A percentile compares a stretch with the other conserved stretches of the same genome.
Evolutionary conservation across 331 rosid species (phyloP).

Genomic region (Cydonia oblonga): DNA sequence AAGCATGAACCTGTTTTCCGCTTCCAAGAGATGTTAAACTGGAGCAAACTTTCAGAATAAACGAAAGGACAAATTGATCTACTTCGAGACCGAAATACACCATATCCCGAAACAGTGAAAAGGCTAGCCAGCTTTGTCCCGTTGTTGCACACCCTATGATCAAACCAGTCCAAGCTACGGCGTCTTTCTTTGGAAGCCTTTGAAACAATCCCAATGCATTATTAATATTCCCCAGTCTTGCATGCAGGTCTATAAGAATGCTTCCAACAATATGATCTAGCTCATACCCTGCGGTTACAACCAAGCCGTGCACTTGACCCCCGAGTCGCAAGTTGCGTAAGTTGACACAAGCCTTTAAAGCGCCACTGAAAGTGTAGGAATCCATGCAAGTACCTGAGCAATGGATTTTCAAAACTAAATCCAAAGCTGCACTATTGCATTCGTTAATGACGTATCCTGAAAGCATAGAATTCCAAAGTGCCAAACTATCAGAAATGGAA

Average conservation of each 20-base stretch:
- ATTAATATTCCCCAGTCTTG: constrained; percentile 40
- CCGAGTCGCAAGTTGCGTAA: constrained; percentile 36
- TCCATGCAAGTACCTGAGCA: constrained; percentile 41
- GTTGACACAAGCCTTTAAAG: constrained; percentile 57
- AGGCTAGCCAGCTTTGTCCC: constrained; percentile 40
- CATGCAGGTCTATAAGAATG: constrained; percentile 53
- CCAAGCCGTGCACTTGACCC: constrained; percentile 69
- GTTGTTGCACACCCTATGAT: constrained; percentile 58
- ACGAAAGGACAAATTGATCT: constrained; percentile 66
- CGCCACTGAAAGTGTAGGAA: constrained; percentile 56
- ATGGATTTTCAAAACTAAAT: constrained; percentile 38
- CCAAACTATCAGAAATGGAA: constrained; percentile 36
- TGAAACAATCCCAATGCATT: constrained; percentile 47
- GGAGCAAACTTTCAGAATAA: constrained; percentile 54
- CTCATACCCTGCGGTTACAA: constrained; percentile 47
- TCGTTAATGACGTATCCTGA: constrained; percentile 53
- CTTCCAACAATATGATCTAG: constrained; percentile 64
- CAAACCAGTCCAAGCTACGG: constrained; percentile 77
- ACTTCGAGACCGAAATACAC: constrained; percentile 34
- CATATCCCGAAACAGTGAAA: constrained; percentile 54
- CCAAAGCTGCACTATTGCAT: constrained; percentile 33
- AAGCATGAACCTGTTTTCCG: constrained; percentile 72
- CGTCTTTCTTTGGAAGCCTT: constrained; percentile 56
- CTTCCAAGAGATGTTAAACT: constrained; percentile 47
- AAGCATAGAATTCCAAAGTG: constrained; percentile 69